Percentiles rank a stretch among this genome's conserved stretches.
Conservation (phyloP, 345 rosid genomes). For the Murraya paniculata region DNA sequence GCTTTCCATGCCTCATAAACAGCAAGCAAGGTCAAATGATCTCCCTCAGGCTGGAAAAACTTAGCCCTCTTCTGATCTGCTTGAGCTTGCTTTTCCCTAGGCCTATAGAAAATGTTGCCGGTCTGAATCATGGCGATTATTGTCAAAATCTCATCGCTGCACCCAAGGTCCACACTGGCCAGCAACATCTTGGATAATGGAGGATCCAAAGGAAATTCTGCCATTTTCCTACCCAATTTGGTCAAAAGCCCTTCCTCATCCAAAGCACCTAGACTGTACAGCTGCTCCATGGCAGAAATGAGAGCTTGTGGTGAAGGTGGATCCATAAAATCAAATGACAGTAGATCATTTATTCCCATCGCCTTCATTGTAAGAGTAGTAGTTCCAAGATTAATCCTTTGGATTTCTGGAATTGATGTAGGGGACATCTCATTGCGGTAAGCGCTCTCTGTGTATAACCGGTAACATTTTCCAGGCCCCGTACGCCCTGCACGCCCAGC, state of each 20-base stretch:
- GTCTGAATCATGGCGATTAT: slow-evolving; percentile 92
- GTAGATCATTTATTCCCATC: slow-evolving; percentile 83
- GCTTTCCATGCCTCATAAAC: slow-evolving; percentile 95
- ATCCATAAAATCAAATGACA: slow-evolving; percentile 80
- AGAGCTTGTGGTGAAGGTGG: slow-evolving; percentile 76
- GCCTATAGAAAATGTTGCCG: slow-evolving; percentile 85
- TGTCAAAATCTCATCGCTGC: slow-evolving; percentile 91
- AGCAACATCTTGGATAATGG: slow-evolving; percentile 89
- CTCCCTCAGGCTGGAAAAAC: slow-evolving; percentile 90
- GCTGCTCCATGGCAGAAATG: slow-evolving; percentile 87
- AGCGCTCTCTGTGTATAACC: slow-evolving; percentile 75
- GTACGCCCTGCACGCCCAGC: slow-evolving; percentile 92
- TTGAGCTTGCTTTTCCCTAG: slow-evolving; percentile 92
- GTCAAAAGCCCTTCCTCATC: slow-evolving; percentile 93
- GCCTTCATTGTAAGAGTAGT: slow-evolving; percentile 78
- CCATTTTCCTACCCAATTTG: slow-evolving; percentile 92
- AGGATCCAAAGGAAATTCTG: slow-evolving; percentile 93
- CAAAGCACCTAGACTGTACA: slow-evolving; percentile 80
- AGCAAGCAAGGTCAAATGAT: slow-evolving; percentile 89
- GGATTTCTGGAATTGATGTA: slow-evolving; percentile 81
- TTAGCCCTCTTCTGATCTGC: slow-evolving; percentile 93
- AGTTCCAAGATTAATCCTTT: slow-evolving; percentile 78
- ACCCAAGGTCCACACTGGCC: slow-evolving; percentile 92
- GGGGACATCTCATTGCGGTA: slow-evolving; percentile 84
- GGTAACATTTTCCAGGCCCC: slow-evolving; percentile 85